Evolutionary conservation across 2,329 filamentous ascomycete genomes (phyloP), one percentile per base, ranked within the genome.

Genomic region (Colletotrichum kahawae): DNA sequence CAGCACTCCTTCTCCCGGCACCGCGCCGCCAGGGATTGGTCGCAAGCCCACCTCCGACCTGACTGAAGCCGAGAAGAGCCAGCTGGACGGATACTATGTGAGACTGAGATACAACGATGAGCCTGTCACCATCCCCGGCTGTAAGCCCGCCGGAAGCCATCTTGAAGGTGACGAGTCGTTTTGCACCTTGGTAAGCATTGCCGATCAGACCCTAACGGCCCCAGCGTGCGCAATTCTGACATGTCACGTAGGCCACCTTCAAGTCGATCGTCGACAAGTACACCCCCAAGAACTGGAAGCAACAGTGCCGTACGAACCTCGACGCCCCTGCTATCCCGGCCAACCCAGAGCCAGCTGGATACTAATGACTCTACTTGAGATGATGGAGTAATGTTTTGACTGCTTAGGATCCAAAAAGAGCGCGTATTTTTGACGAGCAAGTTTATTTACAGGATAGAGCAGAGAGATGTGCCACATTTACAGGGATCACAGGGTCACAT

Each of bases 241-340:
- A 29, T 62, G 56, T 59, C 8, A 59, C 33, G 68, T 76, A 95
- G 92, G 92, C 94, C 71, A 95, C 96, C 0, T 99, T 99, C 88
- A 98, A 98, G 84, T 88, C 91, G 67, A 95, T 98, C 70, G 95
- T 97, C 4, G 96, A 98, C 85, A 95, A 95, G 80, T 97, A 94
- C 82, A 97, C 95, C 2, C 97, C 97, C 0, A 87, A 87, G 74
- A 90, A 95, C 82, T 98, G 96, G 96, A 90, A 85, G 77, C 81
- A 85, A 27, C 84, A 91, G 76, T 92, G 90, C 78, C 85, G 84
- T n/a, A 78, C 82, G 60, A 88, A 89, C 75, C 77, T 85, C 21
- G 82, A 83, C 29, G 83, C 80, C 10, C 84, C 89, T 1, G 83
- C 84, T 3, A 86, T 90, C 72, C 89, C 90, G 2, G 71, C 77